phyloP scores from a whole-genome alignment of 345 rosid species.

The Brassica carinata region DNA sequence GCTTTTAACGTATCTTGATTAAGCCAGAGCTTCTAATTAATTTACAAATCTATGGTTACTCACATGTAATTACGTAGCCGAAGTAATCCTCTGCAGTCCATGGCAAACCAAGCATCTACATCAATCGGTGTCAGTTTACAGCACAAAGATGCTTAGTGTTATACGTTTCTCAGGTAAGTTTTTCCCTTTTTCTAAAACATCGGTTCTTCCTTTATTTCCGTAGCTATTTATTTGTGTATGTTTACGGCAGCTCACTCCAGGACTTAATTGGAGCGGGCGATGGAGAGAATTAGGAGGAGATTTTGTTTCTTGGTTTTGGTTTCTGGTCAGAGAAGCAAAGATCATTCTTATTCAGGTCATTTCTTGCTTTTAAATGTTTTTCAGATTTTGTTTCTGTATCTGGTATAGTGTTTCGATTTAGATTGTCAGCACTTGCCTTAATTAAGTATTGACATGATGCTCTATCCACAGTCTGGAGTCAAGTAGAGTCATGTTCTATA shows the following conservation, averaged over 20 bases:
- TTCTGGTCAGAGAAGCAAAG: conserved; percentile 59
- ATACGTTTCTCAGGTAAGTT: not conserved
- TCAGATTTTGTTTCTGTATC: not conserved
- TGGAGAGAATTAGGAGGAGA: not conserved
- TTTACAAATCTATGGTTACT: not conserved
- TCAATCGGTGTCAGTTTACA: not conserved
- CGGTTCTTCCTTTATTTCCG: not conserved
- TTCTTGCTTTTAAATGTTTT: not conserved
- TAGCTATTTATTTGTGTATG: not conserved
- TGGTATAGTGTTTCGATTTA: not conserved
- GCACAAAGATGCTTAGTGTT: not conserved
- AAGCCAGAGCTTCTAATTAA: not conserved
- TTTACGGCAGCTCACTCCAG: not conserved
- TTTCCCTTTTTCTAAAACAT: not conserved
- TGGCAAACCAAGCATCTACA: not conserved
- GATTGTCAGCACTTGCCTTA: not conserved
- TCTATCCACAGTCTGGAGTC: not conserved
- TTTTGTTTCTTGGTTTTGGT: not conserved
- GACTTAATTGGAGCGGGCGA: not conserved
- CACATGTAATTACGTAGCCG: not conserved
- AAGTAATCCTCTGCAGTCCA: not conserved
- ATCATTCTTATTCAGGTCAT: conserved; percentile 87
- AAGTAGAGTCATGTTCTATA: not conserved
- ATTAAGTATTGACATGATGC: not conserved
- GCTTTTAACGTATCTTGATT: not conserved